These are phyloP conservation scores for Hirschfeldia incana DNA, from an alignment of 345 rosid genomes.

Conservation along the genomic window DNA sequence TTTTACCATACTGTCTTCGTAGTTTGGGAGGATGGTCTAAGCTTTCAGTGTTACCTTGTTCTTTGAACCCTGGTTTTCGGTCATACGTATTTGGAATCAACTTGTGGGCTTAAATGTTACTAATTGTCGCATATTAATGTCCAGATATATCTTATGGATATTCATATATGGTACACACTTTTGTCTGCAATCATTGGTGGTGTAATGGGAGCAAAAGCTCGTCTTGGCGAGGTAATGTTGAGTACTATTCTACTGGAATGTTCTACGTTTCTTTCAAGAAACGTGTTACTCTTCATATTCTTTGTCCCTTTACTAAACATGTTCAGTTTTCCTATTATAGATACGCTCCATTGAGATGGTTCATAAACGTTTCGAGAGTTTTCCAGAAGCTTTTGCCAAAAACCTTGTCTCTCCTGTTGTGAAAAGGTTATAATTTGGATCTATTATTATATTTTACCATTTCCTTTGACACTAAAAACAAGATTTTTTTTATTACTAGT, in stretches of 20 bases:
- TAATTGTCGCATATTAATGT: constrained; percentile 11
- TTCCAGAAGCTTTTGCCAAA: constrained; percentile 86
- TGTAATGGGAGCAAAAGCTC: constrained; percentile 96
- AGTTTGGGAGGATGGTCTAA: neutral
- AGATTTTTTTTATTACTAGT: neutral
- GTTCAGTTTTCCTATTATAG: constrained; percentile 42
- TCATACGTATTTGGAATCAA: constrained; percentile 2
- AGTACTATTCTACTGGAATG: constrained; percentile 10
- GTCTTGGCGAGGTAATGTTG: constrained; percentile 86
- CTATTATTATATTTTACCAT: neutral
- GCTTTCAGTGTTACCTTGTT: neutral
- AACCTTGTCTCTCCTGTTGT: constrained; percentile 73
- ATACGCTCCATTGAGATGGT: constrained; percentile 94
- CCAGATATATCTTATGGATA: constrained; percentile 95
- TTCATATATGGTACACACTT: constrained; percentile 91
- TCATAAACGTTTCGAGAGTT: constrained; percentile 97
- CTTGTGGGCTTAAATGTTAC: constrained; percentile 15
- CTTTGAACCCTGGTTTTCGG: constrained; percentile 19
- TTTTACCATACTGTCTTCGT: constrained; percentile 6
- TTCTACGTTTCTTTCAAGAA: neutral
- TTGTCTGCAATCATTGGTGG: constrained; percentile 96
- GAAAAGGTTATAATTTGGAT: constrained; percentile 50
- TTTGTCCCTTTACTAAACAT: constrained; percentile 20
- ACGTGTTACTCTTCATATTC: constrained; percentile 20
- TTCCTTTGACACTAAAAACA: neutral